Base-by-base conservation (phyloP, 2,329 filamentous ascomycete genomes). In the Nigrograna mackinnonii region DNA sequence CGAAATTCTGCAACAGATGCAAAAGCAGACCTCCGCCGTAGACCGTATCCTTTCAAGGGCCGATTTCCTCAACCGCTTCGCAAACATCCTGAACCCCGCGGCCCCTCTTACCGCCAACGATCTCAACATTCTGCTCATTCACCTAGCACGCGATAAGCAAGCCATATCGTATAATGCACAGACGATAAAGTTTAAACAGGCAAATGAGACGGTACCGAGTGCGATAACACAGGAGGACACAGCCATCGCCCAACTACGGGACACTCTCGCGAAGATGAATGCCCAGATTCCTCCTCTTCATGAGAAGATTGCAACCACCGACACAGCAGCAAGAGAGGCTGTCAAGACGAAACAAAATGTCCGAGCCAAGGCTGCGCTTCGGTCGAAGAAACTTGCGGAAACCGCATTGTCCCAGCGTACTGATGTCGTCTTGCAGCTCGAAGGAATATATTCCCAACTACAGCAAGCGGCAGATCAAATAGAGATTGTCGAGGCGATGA, bases 391-490 rank as follows among this genome's bases (percentile, higher is more conserved):
- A 67, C 73, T 88, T 6, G 84, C 87, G 20, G 91, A 96, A 66
- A 74, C 80, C 2, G 87, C 84, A 9, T 77, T 97, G 0, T 74
- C 82, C 21, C 82, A 84, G 50, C 84, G 91, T 11, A 82, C 85
- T 21, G 83, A 84, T 6, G 88, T 88, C 0, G 79, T 96, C 2
- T 74, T 77, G 31, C 91, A 96, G 67, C 79, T 99, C 1, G 91
- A 97, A 68, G 84, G 89, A 49, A 85, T 95, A 0, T 87, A 90
- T 40, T 70, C 78, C n/a, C 87, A 86, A 60, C 88, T 99, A 39
- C 86, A 96, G 64, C 85, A 92, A 66, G 94, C 94, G 0, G 79
- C 84, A 0, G 88, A 91, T 67, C 89, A 96, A 50, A 83, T 95
- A 6, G 86, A 90, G 55, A 80, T 96, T 12, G 83, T 97, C 6